Percentiles rank a stretch among this genome's conserved stretches.
phyloP scores from a whole-genome alignment of 768 basidiomycete species.

The Pleurotus eryngii region DNA sequence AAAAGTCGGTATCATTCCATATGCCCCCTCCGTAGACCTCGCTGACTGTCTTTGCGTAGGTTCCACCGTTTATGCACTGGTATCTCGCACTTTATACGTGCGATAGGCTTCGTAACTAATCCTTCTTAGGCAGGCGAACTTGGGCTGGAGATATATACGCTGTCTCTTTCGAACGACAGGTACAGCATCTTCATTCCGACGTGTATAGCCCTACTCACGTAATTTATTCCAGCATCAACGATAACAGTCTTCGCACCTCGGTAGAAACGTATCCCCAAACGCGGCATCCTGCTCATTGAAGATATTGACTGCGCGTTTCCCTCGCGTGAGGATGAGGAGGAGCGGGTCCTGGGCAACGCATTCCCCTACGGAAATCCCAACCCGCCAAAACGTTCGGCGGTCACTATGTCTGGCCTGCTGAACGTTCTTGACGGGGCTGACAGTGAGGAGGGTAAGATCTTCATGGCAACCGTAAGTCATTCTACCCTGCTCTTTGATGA shows the following conservation, averaged over 20 bases:
- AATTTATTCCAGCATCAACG: slow-evolving; percentile 39
- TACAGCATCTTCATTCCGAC: slow-evolving; percentile 20
- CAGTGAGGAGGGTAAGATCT: slow-evolving; percentile 59
- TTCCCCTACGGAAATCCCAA: not conserved
- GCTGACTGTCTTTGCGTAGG: slow-evolving; percentile 20
- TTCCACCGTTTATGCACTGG: slow-evolving; percentile 53
- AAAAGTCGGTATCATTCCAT: slow-evolving; percentile 39
- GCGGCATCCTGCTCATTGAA: slow-evolving; percentile 56
- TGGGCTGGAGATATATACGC: slow-evolving; percentile 77
- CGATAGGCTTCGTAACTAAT: not conserved
- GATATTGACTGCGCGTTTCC: slow-evolving; percentile 62
- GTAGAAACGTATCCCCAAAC: slow-evolving; percentile 46
- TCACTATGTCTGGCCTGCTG: slow-evolving; percentile 53
- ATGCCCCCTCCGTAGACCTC: too few relatives aligned
- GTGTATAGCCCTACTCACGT: too few relatives aligned
- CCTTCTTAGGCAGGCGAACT: slow-evolving; percentile 51
- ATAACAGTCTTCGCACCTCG: slow-evolving; percentile 42
- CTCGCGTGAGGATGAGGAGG: slow-evolving; percentile 39
- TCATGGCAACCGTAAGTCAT: slow-evolving; percentile 51
- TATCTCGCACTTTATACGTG: slow-evolving; percentile 13
- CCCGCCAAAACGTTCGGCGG: slow-evolving; percentile 20
- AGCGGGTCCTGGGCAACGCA: slow-evolving; percentile 9
- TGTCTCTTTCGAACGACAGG: slow-evolving; percentile 48
- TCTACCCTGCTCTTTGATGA: not conserved
- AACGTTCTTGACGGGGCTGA: slow-evolving; percentile 61